Conservation (phyloP, 805 yeast genomes). For the Metschnikowia reukaufii region DNA sequence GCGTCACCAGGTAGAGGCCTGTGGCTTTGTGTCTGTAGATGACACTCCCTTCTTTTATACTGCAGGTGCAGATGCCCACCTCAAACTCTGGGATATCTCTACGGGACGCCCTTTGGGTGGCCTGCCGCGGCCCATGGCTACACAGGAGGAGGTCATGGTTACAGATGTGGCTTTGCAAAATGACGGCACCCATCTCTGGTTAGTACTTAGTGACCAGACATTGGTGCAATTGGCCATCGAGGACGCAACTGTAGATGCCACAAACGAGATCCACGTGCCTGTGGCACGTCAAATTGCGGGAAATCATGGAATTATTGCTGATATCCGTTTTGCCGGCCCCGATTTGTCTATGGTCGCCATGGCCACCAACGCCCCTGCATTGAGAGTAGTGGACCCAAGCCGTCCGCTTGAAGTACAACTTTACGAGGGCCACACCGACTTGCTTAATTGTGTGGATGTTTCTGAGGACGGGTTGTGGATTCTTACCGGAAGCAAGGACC, state of each 20-base stretch:
- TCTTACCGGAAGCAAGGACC: conserved; percentile 89
- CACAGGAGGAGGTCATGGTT: conserved; percentile 72
- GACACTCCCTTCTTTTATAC: conserved; percentile 49
- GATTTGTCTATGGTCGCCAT: conserved; percentile 59
- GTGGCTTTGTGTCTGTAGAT: conserved; percentile 52
- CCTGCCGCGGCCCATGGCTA: conserved; percentile 48
- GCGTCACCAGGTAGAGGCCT: conserved; percentile 67
- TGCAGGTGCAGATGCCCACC: conserved; percentile 76
- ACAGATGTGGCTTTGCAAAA: conserved; percentile 52
- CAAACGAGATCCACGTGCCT: conserved; percentile 30
- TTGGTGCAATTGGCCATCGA: conserved; percentile 47
- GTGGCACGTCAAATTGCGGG: conserved; percentile 70
- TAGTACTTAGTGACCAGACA: conserved; percentile 84
- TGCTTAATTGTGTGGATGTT: conserved; percentile 76
- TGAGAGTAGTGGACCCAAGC: conserved; percentile 70
- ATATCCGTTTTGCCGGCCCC: conserved; percentile 76
- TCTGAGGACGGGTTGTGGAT: conserved; percentile 85
- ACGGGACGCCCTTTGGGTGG: conserved; percentile 49
- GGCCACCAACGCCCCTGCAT: conserved; percentile 91
- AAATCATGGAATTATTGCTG: conserved; percentile 94
- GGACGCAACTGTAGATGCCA: conserved; percentile 20
- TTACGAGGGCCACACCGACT: conserved; percentile 80
- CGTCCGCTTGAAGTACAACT: conserved; percentile 60
- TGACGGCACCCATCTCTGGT: conserved; percentile 35
- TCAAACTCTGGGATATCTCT: conserved; percentile 61